A percentile compares a stretch with the other conserved stretches of the same genome.
Conservation (phyloP, 306 rosid genomes). For the Potentilla sterilis region DNA sequence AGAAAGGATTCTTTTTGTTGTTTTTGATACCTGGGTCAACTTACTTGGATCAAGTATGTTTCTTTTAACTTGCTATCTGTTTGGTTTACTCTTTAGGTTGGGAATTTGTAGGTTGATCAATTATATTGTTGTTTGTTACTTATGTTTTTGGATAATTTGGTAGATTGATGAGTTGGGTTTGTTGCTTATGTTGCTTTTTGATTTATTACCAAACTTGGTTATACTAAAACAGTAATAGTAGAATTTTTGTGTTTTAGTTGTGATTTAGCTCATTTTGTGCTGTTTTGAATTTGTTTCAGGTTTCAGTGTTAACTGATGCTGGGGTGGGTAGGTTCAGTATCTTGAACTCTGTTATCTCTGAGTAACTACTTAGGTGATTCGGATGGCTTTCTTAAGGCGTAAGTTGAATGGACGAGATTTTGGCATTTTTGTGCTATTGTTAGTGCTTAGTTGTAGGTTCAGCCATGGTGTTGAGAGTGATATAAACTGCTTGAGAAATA, state of each 20-base stretch:
- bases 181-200: background rate
- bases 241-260: background rate
- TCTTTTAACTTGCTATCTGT: background rate
- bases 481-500: slow-evolving; percentile 52
- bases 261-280: slow-evolving; percentile 1
- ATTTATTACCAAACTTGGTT: slow-evolving; percentile 15
- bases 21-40: slow-evolving; percentile 10
- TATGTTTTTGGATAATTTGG: background rate
- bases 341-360: slow-evolving; percentile 11
- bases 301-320: slow-evolving; percentile 4
- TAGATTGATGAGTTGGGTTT: slow-evolving; percentile 12
- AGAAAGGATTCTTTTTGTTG: background rate
- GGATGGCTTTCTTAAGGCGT: slow-evolving; percentile 26
- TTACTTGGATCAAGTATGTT: slow-evolving; percentile 15
- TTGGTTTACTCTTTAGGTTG: background rate
- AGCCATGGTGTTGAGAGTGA: slow-evolving; percentile 51
- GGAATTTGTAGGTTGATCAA: slow-evolving; percentile 5
- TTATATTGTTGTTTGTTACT: slow-evolving; percentile 4
- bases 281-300: slow-evolving; percentile 5
- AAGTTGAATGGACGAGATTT: slow-evolving; percentile 33
- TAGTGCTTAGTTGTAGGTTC: slow-evolving; percentile 42
- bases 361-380: slow-evolving; percentile 10
- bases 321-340: slow-evolving; percentile 12
- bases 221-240: slow-evolving; percentile 6
- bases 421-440: slow-evolving; percentile 33